These are phyloP conservation scores for Afroboletus lepidellus DNA, from an alignment of 1,284 basidiomycete genomes.

Conservation along the genomic window DNA sequence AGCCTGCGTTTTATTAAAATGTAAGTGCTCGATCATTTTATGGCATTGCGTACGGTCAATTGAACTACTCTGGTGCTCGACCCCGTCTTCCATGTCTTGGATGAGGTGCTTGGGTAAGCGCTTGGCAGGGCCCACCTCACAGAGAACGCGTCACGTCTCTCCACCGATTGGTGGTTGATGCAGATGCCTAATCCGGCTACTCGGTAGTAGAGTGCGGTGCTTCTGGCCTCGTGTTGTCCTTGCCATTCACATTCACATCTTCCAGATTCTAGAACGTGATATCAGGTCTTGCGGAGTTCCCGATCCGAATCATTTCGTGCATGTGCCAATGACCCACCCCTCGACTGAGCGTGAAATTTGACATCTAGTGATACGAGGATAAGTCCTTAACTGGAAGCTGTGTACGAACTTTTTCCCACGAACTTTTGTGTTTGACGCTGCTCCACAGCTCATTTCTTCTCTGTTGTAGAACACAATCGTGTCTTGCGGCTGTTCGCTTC, in stretches of 20 bases:
- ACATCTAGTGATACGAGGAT: conserved; percentile 1
- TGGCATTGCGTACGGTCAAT: conserved; percentile 13
- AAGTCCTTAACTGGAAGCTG: not conserved
- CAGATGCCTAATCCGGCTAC: conserved; percentile 23
- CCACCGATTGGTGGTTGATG: conserved; percentile 12
- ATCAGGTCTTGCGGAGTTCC: conserved; percentile 9
- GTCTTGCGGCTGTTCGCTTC: not conserved
- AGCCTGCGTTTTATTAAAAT: conserved; percentile 21
- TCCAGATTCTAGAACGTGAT: conserved; percentile 28
- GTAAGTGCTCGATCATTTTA: conserved; percentile 14
- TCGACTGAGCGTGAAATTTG: conserved; percentile 2
- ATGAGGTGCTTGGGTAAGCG: conserved; percentile 6
- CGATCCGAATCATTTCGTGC: conserved; percentile 21
- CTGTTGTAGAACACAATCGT: conserved; percentile 1
- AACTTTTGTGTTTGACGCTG: not conserved
- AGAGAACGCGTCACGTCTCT: conserved; percentile 15
- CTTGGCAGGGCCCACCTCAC: conserved; percentile 12
- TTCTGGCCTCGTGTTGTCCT: conserved; percentile 31
- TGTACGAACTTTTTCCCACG: conserved; percentile 2
- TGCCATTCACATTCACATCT: conserved; percentile 24
- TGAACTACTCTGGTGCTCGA: conserved; percentile 6
- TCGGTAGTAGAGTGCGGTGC: conserved; percentile 23
- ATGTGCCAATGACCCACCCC: conserved; percentile 19
- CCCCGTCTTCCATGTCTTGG: conserved; percentile 14
- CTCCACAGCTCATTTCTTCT: not conserved